Evolutionary conservation across 495 filamentous ascomycete genomes (phyloP).

Genomic region (Penicillium malachiteum): DNA sequence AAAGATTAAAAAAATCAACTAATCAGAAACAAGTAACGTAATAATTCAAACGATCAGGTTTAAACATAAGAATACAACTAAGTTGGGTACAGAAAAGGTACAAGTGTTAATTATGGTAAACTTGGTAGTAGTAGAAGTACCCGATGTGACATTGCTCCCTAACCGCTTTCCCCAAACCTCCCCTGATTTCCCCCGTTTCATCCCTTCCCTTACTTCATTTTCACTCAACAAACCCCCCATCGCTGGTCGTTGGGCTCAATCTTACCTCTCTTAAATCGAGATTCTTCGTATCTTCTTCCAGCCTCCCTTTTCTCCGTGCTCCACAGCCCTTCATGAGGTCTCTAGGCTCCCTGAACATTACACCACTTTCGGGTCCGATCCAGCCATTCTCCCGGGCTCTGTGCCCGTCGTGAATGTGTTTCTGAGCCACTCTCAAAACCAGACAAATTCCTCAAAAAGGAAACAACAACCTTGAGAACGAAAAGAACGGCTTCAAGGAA

Average conservation of each 20-base stretch:
- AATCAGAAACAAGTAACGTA: background rate
- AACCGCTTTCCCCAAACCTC: slow-evolving; percentile 3
- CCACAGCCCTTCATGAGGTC: slow-evolving; percentile 45
- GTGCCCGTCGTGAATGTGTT: slow-evolving; percentile 23
- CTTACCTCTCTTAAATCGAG: slow-evolving; percentile 10
- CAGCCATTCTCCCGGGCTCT: slow-evolving; percentile 26
- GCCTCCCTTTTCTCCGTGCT: slow-evolving; percentile 18
- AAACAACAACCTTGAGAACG: background rate
- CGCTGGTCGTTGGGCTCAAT: slow-evolving; percentile 41
- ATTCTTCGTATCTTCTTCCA: slow-evolving; percentile 1
- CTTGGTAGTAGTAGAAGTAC: background rate
- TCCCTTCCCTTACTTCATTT: slow-evolving; percentile 1
- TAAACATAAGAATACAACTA: background rate
- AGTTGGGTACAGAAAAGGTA: slow-evolving; percentile 2
- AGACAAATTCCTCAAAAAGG: background rate
- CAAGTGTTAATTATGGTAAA: background rate
- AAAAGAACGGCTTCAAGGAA: background rate
- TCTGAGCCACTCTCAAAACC: background rate
- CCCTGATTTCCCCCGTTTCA: slow-evolving; percentile 10
- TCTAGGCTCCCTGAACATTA: slow-evolving; percentile 28
- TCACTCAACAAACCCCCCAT: slow-evolving; percentile 9
- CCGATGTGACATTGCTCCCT: slow-evolving; percentile 4
- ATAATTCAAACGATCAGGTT: background rate
- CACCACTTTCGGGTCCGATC: slow-evolving; percentile 25
- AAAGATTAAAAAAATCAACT: background rate